phyloP scores from a whole-genome alignment of 345 rosid genomes.

The Angophora floribunda region DNA sequence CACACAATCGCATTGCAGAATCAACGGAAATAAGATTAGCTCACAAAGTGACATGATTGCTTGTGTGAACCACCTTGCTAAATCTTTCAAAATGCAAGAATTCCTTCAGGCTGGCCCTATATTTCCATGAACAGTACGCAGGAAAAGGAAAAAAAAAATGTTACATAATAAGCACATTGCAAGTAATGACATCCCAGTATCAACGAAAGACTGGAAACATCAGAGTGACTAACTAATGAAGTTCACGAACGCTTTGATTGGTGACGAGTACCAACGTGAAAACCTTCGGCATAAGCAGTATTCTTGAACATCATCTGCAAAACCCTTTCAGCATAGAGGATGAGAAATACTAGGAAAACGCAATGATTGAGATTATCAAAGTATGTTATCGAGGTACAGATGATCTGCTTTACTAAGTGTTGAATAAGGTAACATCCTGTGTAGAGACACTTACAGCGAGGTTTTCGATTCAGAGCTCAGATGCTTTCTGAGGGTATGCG shows the following conservation, averaged over 20 bases:
- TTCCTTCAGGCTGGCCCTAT: not conserved
- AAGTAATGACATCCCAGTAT: not conserved
- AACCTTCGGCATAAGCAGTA: slow-evolving; percentile 75
- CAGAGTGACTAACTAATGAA: not conserved
- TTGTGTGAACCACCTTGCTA: not conserved
- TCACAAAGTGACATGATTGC: too few species aligned
- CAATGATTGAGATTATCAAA: not conserved
- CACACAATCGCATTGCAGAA: not conserved
- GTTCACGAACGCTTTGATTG: slow-evolving; percentile 24
- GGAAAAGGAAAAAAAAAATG: not conserved
- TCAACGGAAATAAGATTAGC: not conserved
- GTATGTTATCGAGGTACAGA: not conserved
- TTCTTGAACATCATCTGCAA: slow-evolving; percentile 79
- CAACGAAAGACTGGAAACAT: not conserved
- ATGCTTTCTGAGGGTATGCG: slow-evolving; percentile 34
- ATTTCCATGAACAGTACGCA: not conserved
- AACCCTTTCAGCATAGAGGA: not conserved
- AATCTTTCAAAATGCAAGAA: not conserved
- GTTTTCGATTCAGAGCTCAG: slow-evolving; percentile 47
- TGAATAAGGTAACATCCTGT: too few species aligned
- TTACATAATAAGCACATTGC: not conserved
- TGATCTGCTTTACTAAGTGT: not conserved
- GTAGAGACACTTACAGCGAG: slow-evolving; percentile 45
- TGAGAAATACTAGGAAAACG: not conserved
- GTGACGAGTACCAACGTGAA: slow-evolving; percentile 41